Evolutionary conservation across 163 green algal species (phyloP).

Genomic region (Volvox carteri): DNA sequence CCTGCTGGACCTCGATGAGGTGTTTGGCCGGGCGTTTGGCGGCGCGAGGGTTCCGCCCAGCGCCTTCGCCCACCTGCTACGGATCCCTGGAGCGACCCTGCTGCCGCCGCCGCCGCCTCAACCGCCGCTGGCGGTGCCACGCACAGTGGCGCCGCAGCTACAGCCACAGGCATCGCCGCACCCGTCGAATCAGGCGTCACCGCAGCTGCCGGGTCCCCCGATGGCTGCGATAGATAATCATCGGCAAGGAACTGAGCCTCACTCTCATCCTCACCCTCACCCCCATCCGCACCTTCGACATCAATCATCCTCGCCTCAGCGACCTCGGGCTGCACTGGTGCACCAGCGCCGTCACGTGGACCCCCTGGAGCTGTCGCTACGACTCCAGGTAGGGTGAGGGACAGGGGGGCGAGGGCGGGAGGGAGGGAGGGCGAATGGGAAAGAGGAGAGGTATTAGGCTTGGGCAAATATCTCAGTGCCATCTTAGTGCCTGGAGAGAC

Average conservation of each 20-base stretch:
- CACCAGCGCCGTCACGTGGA: conserved; percentile 6
- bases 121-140: background rate
- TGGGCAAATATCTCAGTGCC: too few relatives aligned
- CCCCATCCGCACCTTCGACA: too few relatives aligned
- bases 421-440: too few relatives aligned
- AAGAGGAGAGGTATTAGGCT: too few relatives aligned
- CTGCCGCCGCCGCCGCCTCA: background rate
- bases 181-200: background rate
- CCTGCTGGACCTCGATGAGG: conserved; percentile 10
- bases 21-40: conserved; percentile 26
- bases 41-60: conserved; percentile 47
- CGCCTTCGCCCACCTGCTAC: conserved; percentile 35
- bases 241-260: too few relatives aligned
- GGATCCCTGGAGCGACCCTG: background rate
- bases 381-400: background rate
- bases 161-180: background rate
- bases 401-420: too few relatives aligned
- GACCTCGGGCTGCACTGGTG: background rate
- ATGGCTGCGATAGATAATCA: too few relatives aligned
- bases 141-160: too few relatives aligned
- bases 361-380: background rate
- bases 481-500: too few relatives aligned
- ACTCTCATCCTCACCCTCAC: too few relatives aligned
- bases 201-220: background rate
- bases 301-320: too few relatives aligned